Evolutionary conservation across 2,329 filamentous ascomycete species (phyloP), one percentile per base, ranked within the genome.

Genomic region (Fusarium nygamai): DNA sequence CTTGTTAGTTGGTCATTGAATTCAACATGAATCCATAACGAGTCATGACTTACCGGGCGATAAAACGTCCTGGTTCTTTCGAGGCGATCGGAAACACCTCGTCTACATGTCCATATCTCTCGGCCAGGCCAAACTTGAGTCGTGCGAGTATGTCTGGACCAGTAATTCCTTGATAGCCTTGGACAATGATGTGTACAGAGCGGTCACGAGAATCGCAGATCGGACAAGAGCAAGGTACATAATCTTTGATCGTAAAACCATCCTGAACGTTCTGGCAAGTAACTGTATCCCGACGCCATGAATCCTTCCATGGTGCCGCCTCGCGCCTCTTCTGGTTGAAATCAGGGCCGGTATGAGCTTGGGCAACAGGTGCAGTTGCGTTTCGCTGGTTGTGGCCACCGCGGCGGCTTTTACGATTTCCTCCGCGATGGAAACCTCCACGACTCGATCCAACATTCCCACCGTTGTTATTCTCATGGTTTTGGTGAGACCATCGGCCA

Each of bases 71-170:
- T 17, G 59, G 33, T 17, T 70, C 67, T 34, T 67, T 74, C 5
- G 68, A 63, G 24, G 63, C 16, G 6, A 76, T 16, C 33, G 69
- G 61, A 34, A 67, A 76, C 17, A 81, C 78, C 1, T 78, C 80
- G 10, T 83, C 81, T 10, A 83, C 80, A 4, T 59, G 39, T 6
- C 82, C 82, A 56, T 80, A 83, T 10, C 75, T 66, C 24, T 39
- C 67, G 17, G 71, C 56, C 11, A 83, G 46, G 14, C 78, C 82
- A 60, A 58, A 71, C n/a, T 79, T 82, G 57, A 83, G 63, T n/a
- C 79, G 76, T 10, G 75, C 56, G 41, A 78, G 75, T 22, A 80
- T 38, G 2, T 83, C 81, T 29, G 67, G 39, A 4, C 31, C 12
- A 19, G 65, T 39, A 13, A 60, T 41, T 9, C 61, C 48, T 11